Percentiles rank a stretch among this genome's conserved stretches.
Conservation (phyloP, 345 rosid genomes). For the Eutrema heterophyllum region DNA sequence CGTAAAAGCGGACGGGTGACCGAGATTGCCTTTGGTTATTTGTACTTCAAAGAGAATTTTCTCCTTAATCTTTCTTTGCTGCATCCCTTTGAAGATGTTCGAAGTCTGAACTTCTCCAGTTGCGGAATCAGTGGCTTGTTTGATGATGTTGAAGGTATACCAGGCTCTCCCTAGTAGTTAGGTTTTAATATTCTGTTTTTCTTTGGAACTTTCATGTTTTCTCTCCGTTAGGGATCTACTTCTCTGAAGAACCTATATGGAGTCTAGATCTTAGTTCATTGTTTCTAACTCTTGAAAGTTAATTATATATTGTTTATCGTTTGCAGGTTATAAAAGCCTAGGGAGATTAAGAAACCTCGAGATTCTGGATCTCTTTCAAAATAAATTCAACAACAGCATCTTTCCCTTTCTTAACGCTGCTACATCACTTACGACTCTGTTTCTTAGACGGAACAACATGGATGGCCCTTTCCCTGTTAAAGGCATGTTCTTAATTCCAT, state of each 20-base stretch:
- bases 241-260: background rate
- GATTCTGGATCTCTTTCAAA: background rate
- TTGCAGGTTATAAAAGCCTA: slow-evolving; percentile 10
- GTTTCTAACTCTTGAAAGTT: too few species aligned
- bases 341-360: background rate
- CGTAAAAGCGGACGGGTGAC: background rate
- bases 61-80: background rate
- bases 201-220: background rate
- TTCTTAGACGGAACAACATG: background rate
- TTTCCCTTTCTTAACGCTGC: slow-evolving; percentile 10
- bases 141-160: slow-evolving; percentile 13
- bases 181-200: background rate
- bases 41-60: background rate
- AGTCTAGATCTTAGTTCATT: too few species aligned
- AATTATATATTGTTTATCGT: too few species aligned
- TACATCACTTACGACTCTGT: slow-evolving; percentile 6
- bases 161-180: background rate
- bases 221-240: background rate
- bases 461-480: background rate
- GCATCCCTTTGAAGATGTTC: slow-evolving; percentile 15
- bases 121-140: background rate
- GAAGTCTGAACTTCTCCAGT: background rate
- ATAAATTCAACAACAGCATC: background rate
- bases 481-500: too few species aligned
- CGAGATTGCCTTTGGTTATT: background rate